A percentile compares a stretch with the other conserved stretches of the same genome.
phyloP scores from a whole-genome alignment of 805 yeast genomes.

The Cyberlindnera xishuangbannaensis region DNA sequence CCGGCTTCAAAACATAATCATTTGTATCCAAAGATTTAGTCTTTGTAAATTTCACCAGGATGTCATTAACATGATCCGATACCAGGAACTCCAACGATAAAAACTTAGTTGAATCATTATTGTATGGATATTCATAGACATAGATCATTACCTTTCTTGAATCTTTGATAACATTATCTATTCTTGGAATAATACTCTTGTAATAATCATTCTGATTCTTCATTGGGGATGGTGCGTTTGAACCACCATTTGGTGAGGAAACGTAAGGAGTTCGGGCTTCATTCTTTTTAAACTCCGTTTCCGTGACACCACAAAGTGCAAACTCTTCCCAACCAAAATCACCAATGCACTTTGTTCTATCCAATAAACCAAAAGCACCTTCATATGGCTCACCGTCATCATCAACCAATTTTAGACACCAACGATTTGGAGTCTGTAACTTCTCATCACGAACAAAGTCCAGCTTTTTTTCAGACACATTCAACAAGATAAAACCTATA shows the following conservation, averaged over 20 bases:
- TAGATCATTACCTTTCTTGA: slow-evolving; percentile 27
- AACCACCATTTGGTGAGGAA: background rate
- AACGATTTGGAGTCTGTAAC: slow-evolving; percentile 49
- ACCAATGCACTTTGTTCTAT: slow-evolving; percentile 55
- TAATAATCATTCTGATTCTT: slow-evolving; percentile 30
- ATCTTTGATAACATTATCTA: slow-evolving; percentile 20
- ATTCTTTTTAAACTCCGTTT: slow-evolving; percentile 39
- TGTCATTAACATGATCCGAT: slow-evolving; percentile 32
- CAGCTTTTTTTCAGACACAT: slow-evolving; percentile 5
- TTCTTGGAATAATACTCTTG: slow-evolving; percentile 30
- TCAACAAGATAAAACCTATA: slow-evolving; percentile 46
- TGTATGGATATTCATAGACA: slow-evolving; percentile 31
- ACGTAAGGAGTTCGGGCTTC: slow-evolving; percentile 52
- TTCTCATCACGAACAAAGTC: slow-evolving; percentile 3
- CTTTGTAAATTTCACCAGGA: slow-evolving; percentile 30
- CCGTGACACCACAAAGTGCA: slow-evolving; percentile 60
- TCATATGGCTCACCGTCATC: slow-evolving; percentile 94
- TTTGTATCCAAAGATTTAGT: slow-evolving; percentile 31
- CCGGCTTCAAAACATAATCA: slow-evolving; percentile 31
- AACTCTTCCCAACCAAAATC: slow-evolving; percentile 80
- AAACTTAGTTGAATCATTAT: slow-evolving; percentile 22
- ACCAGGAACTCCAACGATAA: slow-evolving; percentile 28
- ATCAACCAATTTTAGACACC: slow-evolving; percentile 80
- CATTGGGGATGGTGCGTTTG: slow-evolving; percentile 8
- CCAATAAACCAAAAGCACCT: slow-evolving; percentile 81